Percentiles rank a stretch among this genome's conserved stretches.
phyloP scores from a whole-genome alignment of 73 alveolate species.

The Uronychia setigera region DNA sequence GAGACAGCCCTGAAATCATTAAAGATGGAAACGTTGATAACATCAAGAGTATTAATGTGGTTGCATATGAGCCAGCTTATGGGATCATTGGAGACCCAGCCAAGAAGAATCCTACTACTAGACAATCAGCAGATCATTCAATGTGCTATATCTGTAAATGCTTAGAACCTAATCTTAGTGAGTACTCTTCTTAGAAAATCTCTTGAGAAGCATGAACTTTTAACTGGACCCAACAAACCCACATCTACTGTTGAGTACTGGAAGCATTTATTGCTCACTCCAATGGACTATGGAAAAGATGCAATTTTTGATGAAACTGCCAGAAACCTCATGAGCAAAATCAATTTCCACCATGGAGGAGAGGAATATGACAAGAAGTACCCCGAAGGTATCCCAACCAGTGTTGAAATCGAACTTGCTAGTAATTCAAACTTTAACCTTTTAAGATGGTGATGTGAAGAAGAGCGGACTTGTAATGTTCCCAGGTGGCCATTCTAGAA shows the following conservation, averaged over 20 bases:
- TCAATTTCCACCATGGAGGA: slow-evolving; percentile 87
- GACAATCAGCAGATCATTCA: slow-evolving; percentile 93
- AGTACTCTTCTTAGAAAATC: slow-evolving; percentile 69
- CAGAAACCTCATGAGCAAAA: slow-evolving; percentile 61
- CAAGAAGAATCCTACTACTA: slow-evolving; percentile 84
- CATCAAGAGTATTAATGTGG: slow-evolving; percentile 80
- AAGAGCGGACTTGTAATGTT: slow-evolving; percentile 78
- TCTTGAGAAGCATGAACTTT: slow-evolving; percentile 53
- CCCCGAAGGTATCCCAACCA: slow-evolving; percentile 91
- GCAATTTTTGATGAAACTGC: slow-evolving; percentile 67
- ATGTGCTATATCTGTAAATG: slow-evolving; percentile 82
- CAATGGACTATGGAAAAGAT: slow-evolving; percentile 72
- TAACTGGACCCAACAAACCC: slow-evolving; percentile 21
- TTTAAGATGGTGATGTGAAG: slow-evolving; percentile 41
- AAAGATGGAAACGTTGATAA: slow-evolving; percentile 58
- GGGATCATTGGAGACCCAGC: slow-evolving; percentile 98
- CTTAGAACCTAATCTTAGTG: neutral
- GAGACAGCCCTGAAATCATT: slow-evolving; percentile 42
- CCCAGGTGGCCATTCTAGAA: slow-evolving; percentile 93
- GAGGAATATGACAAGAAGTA: slow-evolving; percentile 76
- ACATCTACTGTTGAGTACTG: slow-evolving; percentile 67
- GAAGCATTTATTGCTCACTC: slow-evolving; percentile 79
- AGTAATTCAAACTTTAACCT: neutral
- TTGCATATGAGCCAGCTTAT: slow-evolving; percentile 96
- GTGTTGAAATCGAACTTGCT: slow-evolving; percentile 47